These are phyloP conservation scores for Verticillium longisporum DNA, from an alignment of 2,329 filamentous ascomycete species.

Conservation along the genomic window DNA sequence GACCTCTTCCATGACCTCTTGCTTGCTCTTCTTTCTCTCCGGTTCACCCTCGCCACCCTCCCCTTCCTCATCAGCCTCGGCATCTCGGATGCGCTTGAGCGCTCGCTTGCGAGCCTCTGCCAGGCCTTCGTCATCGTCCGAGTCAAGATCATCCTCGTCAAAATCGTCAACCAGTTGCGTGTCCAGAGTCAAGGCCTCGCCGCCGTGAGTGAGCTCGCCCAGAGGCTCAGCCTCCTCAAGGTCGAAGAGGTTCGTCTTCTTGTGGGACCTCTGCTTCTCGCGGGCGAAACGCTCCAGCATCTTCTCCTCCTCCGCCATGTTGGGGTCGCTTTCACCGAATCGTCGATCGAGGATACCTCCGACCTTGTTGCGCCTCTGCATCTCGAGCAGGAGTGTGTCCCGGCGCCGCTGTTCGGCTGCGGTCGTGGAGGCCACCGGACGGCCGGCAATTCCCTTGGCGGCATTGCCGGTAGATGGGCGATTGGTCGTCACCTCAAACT, in stretches of 20 bases:
- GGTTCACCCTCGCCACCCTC: conserved; percentile 52
- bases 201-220: conserved; percentile 73
- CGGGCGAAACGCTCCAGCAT: conserved; percentile 85
- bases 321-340: conserved; percentile 92
- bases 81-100: conserved; percentile 34
- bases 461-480: conserved; percentile 45
- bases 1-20: conserved; percentile 95
- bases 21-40: conserved; percentile 86
- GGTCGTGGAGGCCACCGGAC: conserved; percentile 80
- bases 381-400: conserved; percentile 79
- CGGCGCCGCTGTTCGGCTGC: conserved; percentile 72
- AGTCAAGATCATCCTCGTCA: conserved; percentile 64
- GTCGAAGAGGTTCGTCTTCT: conserved; percentile 78
- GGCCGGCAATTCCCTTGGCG: conserved; percentile 56
- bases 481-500: conserved; percentile 76
- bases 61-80: conserved; percentile 40
- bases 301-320: conserved; percentile 87
- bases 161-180: conserved; percentile 57
- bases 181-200: conserved; percentile 64
- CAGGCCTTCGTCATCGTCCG: conserved; percentile 52
- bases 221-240: conserved; percentile 71
- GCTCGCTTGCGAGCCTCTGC: conserved; percentile 49
- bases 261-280: conserved; percentile 75
- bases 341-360: conserved; percentile 88
- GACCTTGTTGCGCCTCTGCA: conserved; percentile 83